Evolutionary conservation across 306 rosid genomes (phyloP).

Genomic region (Leucaena leucocephala): DNA sequence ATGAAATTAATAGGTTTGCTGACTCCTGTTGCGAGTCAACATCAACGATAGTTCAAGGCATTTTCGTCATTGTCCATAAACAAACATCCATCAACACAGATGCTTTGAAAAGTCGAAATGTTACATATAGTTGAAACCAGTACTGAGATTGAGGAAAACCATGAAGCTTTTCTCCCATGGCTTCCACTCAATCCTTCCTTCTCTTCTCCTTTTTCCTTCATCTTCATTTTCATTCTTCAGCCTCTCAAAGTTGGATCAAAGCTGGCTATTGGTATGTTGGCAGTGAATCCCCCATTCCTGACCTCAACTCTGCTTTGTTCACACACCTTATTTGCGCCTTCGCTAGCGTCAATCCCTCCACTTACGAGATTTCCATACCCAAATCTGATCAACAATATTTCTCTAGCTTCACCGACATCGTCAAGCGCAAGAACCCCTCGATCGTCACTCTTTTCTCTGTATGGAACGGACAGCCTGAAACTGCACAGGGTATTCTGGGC

Average conservation of each 20-base stretch:
- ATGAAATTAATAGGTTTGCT: no score
- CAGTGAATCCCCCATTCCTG: constrained; percentile 35
- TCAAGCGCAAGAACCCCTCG: constrained; percentile 52
- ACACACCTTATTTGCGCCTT: constrained; percentile 47
- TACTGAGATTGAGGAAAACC: no score
- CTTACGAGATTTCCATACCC: constrained; percentile 37
- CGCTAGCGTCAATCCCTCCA: constrained; percentile 37
- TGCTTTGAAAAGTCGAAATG: no score
- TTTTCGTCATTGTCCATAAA: no score
- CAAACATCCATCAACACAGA: no score
- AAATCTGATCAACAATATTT: constrained; percentile 36
- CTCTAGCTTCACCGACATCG: constrained; percentile 42
- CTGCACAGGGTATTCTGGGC: constrained; percentile 6
- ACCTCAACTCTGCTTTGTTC: constrained; percentile 42
- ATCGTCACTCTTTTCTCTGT: constrained; percentile 49
- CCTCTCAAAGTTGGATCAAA: constrained; percentile 32
- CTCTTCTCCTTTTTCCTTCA: constrained; percentile 1
- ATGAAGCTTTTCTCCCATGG: no score
- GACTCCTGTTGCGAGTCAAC: no score
- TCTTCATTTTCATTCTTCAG: constrained; percentile 28
- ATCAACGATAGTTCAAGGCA: no score
- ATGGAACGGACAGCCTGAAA: constrained; percentile 20
- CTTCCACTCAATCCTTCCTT: no score
- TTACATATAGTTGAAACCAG: no score
- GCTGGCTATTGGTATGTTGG: constrained; percentile 46